phyloP scores from a whole-genome alignment of 108 stramenopile genomes.

The Cyclotella cryptica region DNA sequence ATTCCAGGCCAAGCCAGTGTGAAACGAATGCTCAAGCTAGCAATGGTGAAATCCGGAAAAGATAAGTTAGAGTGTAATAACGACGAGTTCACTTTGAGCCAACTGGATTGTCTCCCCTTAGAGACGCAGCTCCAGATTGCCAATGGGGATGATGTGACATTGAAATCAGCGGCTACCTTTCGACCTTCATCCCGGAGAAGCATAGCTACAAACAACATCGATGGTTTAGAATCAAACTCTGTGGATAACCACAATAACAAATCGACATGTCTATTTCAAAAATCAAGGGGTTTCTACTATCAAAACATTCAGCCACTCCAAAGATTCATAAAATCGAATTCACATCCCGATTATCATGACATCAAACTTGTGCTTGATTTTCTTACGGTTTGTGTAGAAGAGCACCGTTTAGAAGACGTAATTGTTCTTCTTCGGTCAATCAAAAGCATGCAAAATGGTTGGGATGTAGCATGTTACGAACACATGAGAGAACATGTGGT shows the following conservation, averaged over 20 bases:
- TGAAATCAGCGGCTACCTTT: slow-evolving; percentile 10
- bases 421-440: slow-evolving; percentile 61
- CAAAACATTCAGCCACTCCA: slow-evolving; percentile 70
- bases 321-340: slow-evolving; percentile 60
- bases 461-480: slow-evolving; percentile 43
- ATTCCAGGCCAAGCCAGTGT: slow-evolving; percentile 63
- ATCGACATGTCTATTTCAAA: neutral
- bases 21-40: slow-evolving; percentile 77
- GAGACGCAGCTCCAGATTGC: slow-evolving; percentile 80
- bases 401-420: slow-evolving; percentile 57
- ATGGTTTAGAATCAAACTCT: neutral
- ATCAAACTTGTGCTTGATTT: slow-evolving; percentile 57
- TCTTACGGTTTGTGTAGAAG: slow-evolving; percentile 53
- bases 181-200: slow-evolving; percentile 6
- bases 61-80: slow-evolving; percentile 25
- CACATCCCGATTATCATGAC: slow-evolving; percentile 28
- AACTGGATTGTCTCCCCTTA: slow-evolving; percentile 69
- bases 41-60: slow-evolving; percentile 68
- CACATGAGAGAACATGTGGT: slow-evolving; percentile 20
- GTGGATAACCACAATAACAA: neutral
- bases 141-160: slow-evolving; percentile 57
- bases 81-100: slow-evolving; percentile 55
- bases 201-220: neutral
- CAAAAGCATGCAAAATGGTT: slow-evolving; percentile 55
- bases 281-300: slow-evolving; percentile 38